Base-by-base conservation (phyloP, 2,329 filamentous ascomycete species). In the Stachybotrys chartarum region DNA sequence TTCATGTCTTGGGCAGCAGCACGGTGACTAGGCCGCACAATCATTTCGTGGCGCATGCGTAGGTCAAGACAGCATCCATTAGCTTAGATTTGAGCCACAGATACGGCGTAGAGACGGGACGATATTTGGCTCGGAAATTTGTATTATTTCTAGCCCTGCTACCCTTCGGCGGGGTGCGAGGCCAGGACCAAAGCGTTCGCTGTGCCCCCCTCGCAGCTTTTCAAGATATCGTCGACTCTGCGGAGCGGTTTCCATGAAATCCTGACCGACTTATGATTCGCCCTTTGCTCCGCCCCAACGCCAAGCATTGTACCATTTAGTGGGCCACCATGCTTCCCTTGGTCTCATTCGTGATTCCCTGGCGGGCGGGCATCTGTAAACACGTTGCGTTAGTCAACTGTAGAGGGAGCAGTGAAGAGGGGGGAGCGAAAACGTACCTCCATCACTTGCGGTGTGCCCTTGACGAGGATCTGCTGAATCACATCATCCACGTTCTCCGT, bases 391-490 rank as follows among this genome's bases (percentile, higher is more conserved):
- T 52, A 64, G 56, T 32, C 18, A 32, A 17, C 10, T 35, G 51
- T 14, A 12, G n/a, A 17, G 16, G 14, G 12, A 2, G 39, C 2
- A 12, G 30, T 18, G 39, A 7, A 24, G 17, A 45, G 30, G 30
- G 46, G 4, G 5, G 32, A 10, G n/a, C 7, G 30, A 16, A 24
- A 32, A 64, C 72, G 69, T 62, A 83, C 81, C 72, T 80, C 74
- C 17, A 73, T 61, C 65, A 83, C 80, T 73, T 94, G 87, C 55
- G 87, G 70, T 16, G 78, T 78, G 24, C 93, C 93, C 69, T 83
- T 83, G 75, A 90, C 81, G 47, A 97, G 77, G 60, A 99, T 96
- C 74, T 84, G 77, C 74, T 83, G 83, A 67, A 97, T 87, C 57
- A 88, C 86, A 0, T 93, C 88, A 7, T 97, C 92, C 30, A 91